Percentiles rank a stretch among this genome's conserved stretches.
Conservation (phyloP, 495 filamentous ascomycete genomes). For the Penicillium subrubescens region DNA sequence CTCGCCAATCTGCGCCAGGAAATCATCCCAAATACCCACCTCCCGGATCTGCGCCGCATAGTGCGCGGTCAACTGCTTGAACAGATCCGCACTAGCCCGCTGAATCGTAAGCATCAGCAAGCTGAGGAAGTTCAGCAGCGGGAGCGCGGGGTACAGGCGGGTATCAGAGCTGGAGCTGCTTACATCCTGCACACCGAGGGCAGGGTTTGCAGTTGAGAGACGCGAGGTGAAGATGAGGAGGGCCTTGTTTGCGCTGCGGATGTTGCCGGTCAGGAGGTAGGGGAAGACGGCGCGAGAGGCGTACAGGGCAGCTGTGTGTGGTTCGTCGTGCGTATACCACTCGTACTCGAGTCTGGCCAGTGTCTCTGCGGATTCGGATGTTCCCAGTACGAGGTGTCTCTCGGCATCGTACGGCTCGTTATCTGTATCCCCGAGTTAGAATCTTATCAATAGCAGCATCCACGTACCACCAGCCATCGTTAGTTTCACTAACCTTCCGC, state of each 20-base stretch:
- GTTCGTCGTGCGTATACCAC: conserved; percentile 89
- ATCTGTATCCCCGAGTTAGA: conserved; percentile 47
- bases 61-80: conserved; percentile 76
- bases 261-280: conserved; percentile 86
- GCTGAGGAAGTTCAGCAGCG: conserved; percentile 89
- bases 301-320: conserved; percentile 87
- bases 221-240: conserved; percentile 77
- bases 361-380: conserved; percentile 80
- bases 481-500: conserved; percentile 62
- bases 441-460: conserved; percentile 15
- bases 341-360: conserved; percentile 83
- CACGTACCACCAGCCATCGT: neutral
- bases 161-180: conserved; percentile 73
- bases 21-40: conserved; percentile 75
- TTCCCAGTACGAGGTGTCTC: conserved; percentile 84
- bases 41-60: conserved; percentile 79
- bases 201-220: conserved; percentile 67
- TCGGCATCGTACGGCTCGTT: conserved; percentile 91
- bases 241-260: conserved; percentile 82
- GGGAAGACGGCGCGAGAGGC: conserved; percentile 87
- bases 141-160: conserved; percentile 80
- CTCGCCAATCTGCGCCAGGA: conserved; percentile 84
- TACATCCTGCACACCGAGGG: conserved; percentile 77
- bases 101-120: conserved; percentile 82
- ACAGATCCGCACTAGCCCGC: conserved; percentile 78